Evolutionary conservation across 2,329 filamentous ascomycete species (phyloP), one percentile per base, ranked within the genome.

Genomic region (Drechmeria coniospora): DNA sequence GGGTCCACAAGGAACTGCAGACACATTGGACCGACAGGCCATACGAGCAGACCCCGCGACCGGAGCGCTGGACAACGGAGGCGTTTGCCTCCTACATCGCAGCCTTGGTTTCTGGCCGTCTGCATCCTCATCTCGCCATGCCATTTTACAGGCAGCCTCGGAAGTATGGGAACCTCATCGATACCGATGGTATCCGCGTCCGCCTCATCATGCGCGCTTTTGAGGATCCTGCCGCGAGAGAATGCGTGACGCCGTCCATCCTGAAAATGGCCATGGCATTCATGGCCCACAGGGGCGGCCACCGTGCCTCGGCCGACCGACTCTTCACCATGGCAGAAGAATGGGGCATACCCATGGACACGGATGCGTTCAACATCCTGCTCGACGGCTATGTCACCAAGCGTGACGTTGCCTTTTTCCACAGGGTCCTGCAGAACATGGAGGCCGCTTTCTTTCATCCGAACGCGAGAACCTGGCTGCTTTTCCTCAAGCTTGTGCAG

Each of bases 401-500:
- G 20, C 49, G 48, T 20, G 54, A 67, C 35, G 42, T 43, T 18
- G 42, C 34, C 15, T 55, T 52, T 35, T 68, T 67, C 39, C 42
- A 55, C 31, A 36, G 36, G 4, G 45, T 53, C 2, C 38, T 66
- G 11, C 36, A 42, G 11, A 45, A 50, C 32, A 66, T 68, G 63
- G 33, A 46, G 15, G 29, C 36, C 6, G 45, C 47, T 9, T 54
- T 50, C 26, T 49, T 54, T 24, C 34, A 37, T 16, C 59, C 63
- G 4, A 57, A 63, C 26, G 41, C 57, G 3, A 42, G 45, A 11
- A 66, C 64, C 0, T 68, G 64, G 64, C 36, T 59, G 3, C 47
- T 59, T 4, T 62, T 66, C 32, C 44, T 68, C 12, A 45, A 50
- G n/a, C 49, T 68, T 24, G 65, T 78, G 32, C 65, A 69, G 45